phyloP scores from a whole-genome alignment of 805 yeast genomes.

The Kregervanrija fluxuum region DNA sequence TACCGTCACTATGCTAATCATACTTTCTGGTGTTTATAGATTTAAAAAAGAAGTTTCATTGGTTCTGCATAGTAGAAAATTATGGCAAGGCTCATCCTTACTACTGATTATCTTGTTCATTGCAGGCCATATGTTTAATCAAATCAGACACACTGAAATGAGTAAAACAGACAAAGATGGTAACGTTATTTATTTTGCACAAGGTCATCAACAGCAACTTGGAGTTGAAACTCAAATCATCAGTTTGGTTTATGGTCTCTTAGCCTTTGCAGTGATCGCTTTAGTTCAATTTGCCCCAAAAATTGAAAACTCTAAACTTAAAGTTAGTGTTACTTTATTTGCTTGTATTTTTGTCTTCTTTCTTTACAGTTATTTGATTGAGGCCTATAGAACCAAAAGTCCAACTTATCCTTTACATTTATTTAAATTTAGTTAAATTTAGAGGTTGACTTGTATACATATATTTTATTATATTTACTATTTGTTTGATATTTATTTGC shows the following conservation, averaged over 20 bases:
- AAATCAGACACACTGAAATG: conserved; percentile 68
- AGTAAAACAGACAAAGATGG: conserved; percentile 39
- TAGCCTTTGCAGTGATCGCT: conserved; percentile 53
- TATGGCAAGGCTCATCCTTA: conserved; percentile 72
- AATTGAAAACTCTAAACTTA: conserved; percentile 37
- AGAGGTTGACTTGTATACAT: neutral
- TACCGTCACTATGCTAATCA: conserved; percentile 30
- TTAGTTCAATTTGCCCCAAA: conserved; percentile 53
- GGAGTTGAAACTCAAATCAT: conserved; percentile 89
- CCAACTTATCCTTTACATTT: conserved; percentile 71
- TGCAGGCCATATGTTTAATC: conserved; percentile 91
- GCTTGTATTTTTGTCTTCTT: conserved; percentile 42
- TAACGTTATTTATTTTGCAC: conserved; percentile 30
- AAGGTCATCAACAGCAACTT: conserved; percentile 69
- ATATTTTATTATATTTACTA: neutral
- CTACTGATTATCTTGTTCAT: conserved; percentile 62
- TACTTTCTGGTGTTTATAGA: conserved; percentile 17
- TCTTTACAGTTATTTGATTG: conserved; percentile 55
- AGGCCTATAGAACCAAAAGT: conserved; percentile 63
- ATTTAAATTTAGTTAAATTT: conserved; percentile 1
- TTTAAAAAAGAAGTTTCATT: conserved; percentile 29
- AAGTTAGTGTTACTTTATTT: conserved; percentile 40
- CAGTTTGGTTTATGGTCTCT: conserved; percentile 61
- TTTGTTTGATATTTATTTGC: neutral
- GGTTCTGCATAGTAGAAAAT: conserved; percentile 41